Evolutionary conservation across 1,284 basidiomycete species (phyloP).

Genomic region (Leucoagaricus sp.): DNA sequence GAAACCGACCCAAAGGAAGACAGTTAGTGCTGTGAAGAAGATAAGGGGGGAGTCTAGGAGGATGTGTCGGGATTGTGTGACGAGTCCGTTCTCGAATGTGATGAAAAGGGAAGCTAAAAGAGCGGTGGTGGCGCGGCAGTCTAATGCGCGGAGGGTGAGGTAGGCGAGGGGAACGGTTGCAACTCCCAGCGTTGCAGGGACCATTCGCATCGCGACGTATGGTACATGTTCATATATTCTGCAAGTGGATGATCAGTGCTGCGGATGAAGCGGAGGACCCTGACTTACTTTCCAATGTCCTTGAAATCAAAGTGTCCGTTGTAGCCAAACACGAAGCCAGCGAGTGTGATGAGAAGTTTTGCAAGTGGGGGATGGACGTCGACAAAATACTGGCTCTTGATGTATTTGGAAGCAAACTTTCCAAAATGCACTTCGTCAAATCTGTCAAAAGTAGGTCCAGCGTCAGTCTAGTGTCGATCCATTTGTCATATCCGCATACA

Average conservation of each 20-base stretch:
- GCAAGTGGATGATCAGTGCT: conserved; percentile 7
- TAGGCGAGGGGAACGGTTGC: conserved; percentile 91
- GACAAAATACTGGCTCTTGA: conserved; percentile 90
- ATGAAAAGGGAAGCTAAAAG: conserved; percentile 89
- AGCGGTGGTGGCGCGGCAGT: conserved; percentile 88
- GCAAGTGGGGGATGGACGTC: conserved; percentile 98
- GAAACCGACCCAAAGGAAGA: conserved; percentile 89
- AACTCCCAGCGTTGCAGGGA: conserved; percentile 90
- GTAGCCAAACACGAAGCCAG: conserved; percentile 89
- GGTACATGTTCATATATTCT: conserved; percentile 88
- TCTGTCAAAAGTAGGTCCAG: conserved; percentile 43
- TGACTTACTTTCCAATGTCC: conserved; percentile 86
- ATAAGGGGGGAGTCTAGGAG: conserved; percentile 96
- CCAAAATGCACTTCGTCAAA: conserved; percentile 99
- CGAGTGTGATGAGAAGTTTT: conserved; percentile 92
- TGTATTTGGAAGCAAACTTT: conserved; percentile 90
- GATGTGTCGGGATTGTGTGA: conserved; percentile 96
- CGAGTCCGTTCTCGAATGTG: conserved; percentile 95
- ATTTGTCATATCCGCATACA: conserved; percentile 56
- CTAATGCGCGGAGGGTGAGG: conserved; percentile 90
- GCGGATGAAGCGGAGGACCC: conserved; percentile 1
- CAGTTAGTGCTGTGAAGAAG: conserved; percentile 94
- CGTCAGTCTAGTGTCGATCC: neutral
- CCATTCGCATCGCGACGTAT: conserved; percentile 94
- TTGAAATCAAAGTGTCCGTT: conserved; percentile 96